Evolutionary conservation across 2,329 filamentous ascomycete species (phyloP).

Genomic region (Mycosphaerella sp.): DNA sequence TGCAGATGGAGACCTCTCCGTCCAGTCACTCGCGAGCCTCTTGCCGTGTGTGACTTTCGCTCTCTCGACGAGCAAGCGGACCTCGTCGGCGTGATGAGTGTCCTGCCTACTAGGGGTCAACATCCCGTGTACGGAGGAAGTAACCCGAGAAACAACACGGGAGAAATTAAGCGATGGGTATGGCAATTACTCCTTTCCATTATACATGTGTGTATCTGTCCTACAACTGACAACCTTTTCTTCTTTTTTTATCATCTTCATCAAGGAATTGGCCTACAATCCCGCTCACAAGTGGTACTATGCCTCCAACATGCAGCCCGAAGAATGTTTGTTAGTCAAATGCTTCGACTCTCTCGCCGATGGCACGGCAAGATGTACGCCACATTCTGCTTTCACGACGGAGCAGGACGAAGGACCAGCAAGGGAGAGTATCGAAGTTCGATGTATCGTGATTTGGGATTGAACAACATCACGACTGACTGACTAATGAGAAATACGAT

Average conservation of each 20-base stretch:
- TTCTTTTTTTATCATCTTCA: too few species aligned
- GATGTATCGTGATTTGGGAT: constrained; percentile 1
- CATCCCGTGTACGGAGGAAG: background rate
- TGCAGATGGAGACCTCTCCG: constrained; percentile 5
- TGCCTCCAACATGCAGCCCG: constrained; percentile 2
- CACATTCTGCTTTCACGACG: background rate
- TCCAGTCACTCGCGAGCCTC: constrained; percentile 2
- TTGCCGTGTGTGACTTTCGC: constrained; percentile 9
- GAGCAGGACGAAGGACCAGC: background rate
- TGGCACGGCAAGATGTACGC: background rate
- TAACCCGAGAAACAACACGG: too few species aligned
- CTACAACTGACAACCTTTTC: too few species aligned
- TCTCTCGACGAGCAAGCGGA: constrained; percentile 2
- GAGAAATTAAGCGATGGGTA: too few species aligned
- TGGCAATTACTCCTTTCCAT: too few species aligned
- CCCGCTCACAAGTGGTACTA: constrained; percentile 8
- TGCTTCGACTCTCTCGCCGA: background rate
- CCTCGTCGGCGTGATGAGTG: background rate
- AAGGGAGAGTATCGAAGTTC: background rate
- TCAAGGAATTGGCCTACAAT: background rate
- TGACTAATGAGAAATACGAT: too few species aligned
- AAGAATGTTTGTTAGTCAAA: constrained; percentile 1
- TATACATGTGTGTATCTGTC: too few species aligned
- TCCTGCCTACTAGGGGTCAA: background rate
- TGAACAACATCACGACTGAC: too few species aligned